Evolutionary conservation across 176 grass and related monocot genomes (phyloP), one percentile per base, ranked within the genome.

Genomic region (Poa annua): DNA sequence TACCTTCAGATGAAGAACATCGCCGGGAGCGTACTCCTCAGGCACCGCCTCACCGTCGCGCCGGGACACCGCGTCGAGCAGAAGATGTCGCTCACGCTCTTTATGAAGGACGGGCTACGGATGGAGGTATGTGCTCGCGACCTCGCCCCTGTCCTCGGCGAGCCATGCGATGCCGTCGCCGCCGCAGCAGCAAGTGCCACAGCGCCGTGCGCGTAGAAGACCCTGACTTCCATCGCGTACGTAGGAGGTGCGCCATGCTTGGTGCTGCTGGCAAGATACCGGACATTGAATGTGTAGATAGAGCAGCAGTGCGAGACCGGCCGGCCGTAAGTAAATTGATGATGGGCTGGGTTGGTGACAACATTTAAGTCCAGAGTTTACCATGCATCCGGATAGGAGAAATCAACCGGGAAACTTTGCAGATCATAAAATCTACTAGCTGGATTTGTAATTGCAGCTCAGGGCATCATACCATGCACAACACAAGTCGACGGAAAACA

Each of bases 1-100:
- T 98, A 95, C 90, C 95, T 98, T 66, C 95, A 98, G 87, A 98
- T 98, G 95, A 98, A 98, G 88, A 92, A 90, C 90, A 88, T 98
- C 73, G 95, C 92, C 9, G 90, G 90, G 0, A 91, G 87, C 70
- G 88, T 95, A 85, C 90, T 98, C 53, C 95, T 97, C 22, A 85
- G 92, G 32, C 80, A 97, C 80, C 86, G 95, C 75, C 88, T 97
- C 5, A 78, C 53, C 6, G 95, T 98, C 11, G 92, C 81, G 21
- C 53, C 83, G 9, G 91, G 93, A 42, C 96, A 99, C 83, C 87
- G 83, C 74, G 88, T 99, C 66, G 93, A 99, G 81, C 96, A 99
- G 90, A 99, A 99, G 91, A 99, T 99, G 96, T 99, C 96, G 21
- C 96, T 99, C 38, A 99, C 93, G 47, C 87, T 99, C 24, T 99